Evolutionary conservation across 305 asterid species (phyloP), one percentile per base, ranked within the genome.

Genomic region (Fraxinus sp.): DNA sequence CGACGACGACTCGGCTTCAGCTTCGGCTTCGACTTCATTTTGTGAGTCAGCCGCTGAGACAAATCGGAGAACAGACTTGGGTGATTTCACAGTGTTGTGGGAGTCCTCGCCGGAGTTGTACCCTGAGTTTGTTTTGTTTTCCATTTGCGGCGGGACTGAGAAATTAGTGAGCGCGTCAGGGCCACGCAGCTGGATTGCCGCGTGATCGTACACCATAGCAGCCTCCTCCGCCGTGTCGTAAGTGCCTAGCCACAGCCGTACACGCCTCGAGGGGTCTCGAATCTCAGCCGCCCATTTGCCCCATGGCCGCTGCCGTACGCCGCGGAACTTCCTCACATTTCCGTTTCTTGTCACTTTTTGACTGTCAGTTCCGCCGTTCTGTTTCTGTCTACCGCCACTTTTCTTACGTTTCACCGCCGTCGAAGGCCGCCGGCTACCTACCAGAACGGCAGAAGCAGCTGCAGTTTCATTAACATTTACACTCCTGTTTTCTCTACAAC

Each of bases 241-340:
- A 14, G 98, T 91, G 57, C 97, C 98, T 18, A 94, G 81, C 98
- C 98, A 94, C 20, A 92, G 77, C 78, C 95, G 92, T 74, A 84
- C 92, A 37, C 95, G 94, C 59, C 91, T 82, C 85, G 52, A 11
- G 5, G 92, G 93, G 66, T 94, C 97, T 80, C 96, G 89, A 57
- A 92, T 94, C 92, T 94, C 97, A 5, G 98, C 98, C 86, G 94
- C 97, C 93, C 94, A 94, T 78, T 89, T 92, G 0, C 97, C 98
- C 98, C 97, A 92, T 1, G 92, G 91, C 83, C 96, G 52, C 79
- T 84, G 93, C 76, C 98, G 86, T 0, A 94, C 97, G 22, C 98
- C 98, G 44, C 94, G 92, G 39, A 87, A 94, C 87, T 90, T 94
- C 46, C 79, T 76, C 2, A 14, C 85, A 46, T 44, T 74, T 52